Base-by-base conservation (phyloP, 306 rosid genomes). In the Glycine soja region DNA sequence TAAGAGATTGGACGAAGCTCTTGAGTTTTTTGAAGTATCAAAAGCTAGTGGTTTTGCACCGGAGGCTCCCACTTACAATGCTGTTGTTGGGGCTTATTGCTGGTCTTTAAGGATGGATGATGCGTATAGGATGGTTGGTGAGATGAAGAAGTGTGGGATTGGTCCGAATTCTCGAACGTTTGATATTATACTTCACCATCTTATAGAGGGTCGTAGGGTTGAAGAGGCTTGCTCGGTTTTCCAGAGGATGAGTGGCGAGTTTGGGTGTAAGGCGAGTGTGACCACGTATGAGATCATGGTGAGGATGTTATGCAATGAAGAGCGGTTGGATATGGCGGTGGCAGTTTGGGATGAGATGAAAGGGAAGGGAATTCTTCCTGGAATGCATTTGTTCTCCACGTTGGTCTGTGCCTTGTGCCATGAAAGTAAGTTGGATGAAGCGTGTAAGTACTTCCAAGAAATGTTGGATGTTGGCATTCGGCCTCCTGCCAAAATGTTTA, bases 11-110 rank as follows among this genome's bases (percentile, higher is more conserved):
- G 56, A 59, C 8, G 97, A 94, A 80, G 98, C 98, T 47, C 81
- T 94, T 1, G 81, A 84, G 16, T 91, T 90, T 80, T 92, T 90
- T 63, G 84, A 87, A 63, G 75, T 47, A 65, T 91, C 78, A 10
- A 91, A 91, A 85, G 80, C 77, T 19, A 66, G 79, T 65, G 97
- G 97, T 45, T 91, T 90, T 65, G 70, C 75, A 1, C 90, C 85
- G 0, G 97, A 92, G 66, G 84, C 80, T 14, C 93, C 94, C 7
- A 94, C 97, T 5, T 94, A 89, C 32, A 94, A 92, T 86, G 98
- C 98, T 81, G 81, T 92, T 19, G 88, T 94, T 62, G 97, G 97
- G 78, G 93, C 98, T 81, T 94, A 92, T 19, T 91, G 98, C 72
- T 85, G 89, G 91, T 83, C 93, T 19, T 74, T 83, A 91, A 66